Evolutionary conservation across 495 filamentous ascomycete genomes (phyloP), one percentile per base, ranked within the genome.

Genomic region (Penicillium steckii): DNA sequence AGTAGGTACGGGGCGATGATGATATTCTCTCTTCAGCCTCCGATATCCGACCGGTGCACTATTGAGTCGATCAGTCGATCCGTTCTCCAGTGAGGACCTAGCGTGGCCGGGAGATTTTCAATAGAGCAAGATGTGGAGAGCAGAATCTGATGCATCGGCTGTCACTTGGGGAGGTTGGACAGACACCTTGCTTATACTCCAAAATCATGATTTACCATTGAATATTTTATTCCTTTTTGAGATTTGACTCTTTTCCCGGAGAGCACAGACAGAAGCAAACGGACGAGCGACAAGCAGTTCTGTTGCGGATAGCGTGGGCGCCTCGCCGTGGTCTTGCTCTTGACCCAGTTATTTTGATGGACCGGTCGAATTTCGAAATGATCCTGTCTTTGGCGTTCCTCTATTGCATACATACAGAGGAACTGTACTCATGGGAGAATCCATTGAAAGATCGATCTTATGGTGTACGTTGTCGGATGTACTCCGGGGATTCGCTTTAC

Each of bases 41-140:
- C 44, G 4, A 35, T 6, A 3, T 8, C 26, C 12, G 19, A 33
- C 26, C 8, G 46, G 29, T 44, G 46, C 33, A 52, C 33, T 52
- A 51, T 47, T 52, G 48, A 44, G 30, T 48, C 55, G 56, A 54
- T 54, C 33, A 12, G 35, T 8, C 13, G 25, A 48, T 48, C 51
- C 50, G 42, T 32, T 42, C 48, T 42, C 18, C 37, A 23, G 46
- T 23, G 30, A 40, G n/a, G n/a, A n/a, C n/a, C 18, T 43, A 54
- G 30, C 41, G 50, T 59, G 56, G 50, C 42, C 52, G 48, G 57
- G 44, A 40, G 40, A 55, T 52, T 26, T 52, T 55, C 57, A 55
- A 55, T 55, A 60, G 44, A 40, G 33, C 29, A 29, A 45, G 30
- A 54, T 30, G 44, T 32, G 42, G 25, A 44, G 42, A 44, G 25